Conservation (phyloP, 2,329 filamentous ascomycete species). For the Aspergillus brunneoviolaceus region DNA sequence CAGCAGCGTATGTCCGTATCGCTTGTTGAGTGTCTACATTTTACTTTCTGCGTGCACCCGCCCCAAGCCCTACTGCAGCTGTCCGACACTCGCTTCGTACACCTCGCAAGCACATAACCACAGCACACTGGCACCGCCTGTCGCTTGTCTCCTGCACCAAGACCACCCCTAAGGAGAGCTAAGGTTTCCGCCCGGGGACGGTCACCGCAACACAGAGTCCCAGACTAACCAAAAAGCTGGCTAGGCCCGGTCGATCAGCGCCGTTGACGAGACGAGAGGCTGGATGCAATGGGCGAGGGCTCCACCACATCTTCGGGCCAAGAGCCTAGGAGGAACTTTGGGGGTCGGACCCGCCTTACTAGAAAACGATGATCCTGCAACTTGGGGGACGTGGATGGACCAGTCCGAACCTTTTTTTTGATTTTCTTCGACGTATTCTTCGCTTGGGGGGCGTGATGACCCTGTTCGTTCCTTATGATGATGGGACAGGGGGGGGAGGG, state of each 20-base stretch:
- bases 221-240: not conserved
- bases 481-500: too few relatives aligned
- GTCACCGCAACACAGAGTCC: not conserved
- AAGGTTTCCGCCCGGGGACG: conserved; percentile 3
- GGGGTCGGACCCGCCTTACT: conserved; percentile 5
- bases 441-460: not conserved
- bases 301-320: conserved; percentile 13
- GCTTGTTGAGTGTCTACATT: too few relatives aligned
- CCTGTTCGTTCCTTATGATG: not conserved
- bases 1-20: too few relatives aligned
- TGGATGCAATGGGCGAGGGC: conserved; percentile 9
- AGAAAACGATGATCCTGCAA: conserved; percentile 6
- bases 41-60: too few relatives aligned
- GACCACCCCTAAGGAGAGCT: not conserved
- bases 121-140: too few relatives aligned
- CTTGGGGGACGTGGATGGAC: too few relatives aligned
- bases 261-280: conserved; percentile 14
- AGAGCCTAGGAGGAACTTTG: conserved; percentile 9
- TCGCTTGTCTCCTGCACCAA: too few relatives aligned
- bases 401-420: too few relatives aligned
- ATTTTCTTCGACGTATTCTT: not conserved
- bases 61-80: too few relatives aligned
- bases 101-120: too few relatives aligned
- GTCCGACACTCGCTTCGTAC: too few relatives aligned
- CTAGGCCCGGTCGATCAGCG: conserved; percentile 10